Conservation (phyloP, 2,329 filamentous ascomycete genomes). For the Pseudocercospora vitis region DNA sequence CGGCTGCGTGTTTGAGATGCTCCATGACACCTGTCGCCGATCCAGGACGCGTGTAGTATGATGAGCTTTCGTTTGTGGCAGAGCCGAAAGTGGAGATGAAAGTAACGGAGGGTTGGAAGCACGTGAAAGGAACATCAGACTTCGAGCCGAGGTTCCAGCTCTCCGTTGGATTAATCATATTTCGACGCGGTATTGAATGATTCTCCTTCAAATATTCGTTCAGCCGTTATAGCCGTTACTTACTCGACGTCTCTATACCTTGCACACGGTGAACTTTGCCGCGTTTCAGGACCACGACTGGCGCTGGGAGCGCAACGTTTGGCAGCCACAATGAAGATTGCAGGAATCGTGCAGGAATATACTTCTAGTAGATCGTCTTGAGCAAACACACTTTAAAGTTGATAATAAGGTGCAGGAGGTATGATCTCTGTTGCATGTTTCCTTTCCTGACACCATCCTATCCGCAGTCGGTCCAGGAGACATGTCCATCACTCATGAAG, state of each 20-base stretch:
- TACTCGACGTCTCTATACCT: not conserved
- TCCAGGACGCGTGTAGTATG: not conserved
- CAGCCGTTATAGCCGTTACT: not conserved
- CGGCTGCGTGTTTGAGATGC: conserved; percentile 31
- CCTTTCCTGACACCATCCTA: no score
- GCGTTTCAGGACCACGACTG: not conserved
- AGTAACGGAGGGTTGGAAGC: not conserved
- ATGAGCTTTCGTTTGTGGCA: conserved; percentile 1
- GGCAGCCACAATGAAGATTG: not conserved
- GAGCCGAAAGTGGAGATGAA: not conserved
- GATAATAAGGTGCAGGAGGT: no score
- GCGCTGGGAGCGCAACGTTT: not conserved
- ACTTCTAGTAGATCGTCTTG: not conserved
- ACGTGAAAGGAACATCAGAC: conserved; percentile 5
- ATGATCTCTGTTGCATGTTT: no score
- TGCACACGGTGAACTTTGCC: not conserved
- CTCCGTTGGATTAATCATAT: no score
- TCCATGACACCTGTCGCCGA: conserved; percentile 28
- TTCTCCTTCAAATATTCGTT: not conserved
- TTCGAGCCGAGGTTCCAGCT: conserved; percentile 6
- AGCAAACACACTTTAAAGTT: no score
- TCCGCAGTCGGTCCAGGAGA: no score
- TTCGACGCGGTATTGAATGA: not conserved
- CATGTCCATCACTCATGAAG: conserved; percentile 14
- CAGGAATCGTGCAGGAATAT: conserved; percentile 1